Evolutionary conservation across 495 filamentous ascomycete species (phyloP).

Genomic region (Cenococcum geophilum): DNA sequence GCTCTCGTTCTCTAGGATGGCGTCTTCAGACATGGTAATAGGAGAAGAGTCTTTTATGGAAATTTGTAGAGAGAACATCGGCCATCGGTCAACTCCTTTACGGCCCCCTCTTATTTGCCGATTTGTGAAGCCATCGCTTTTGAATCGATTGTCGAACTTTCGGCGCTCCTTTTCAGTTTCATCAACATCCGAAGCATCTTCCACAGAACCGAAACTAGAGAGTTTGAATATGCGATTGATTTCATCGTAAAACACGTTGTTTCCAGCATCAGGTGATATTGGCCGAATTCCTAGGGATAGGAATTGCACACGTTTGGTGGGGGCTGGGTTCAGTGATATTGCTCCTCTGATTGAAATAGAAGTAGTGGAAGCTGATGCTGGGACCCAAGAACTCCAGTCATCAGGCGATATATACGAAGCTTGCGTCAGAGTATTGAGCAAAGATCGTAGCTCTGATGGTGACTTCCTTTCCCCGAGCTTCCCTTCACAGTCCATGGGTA

Average conservation of each 20-base stretch:
- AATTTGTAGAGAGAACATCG: conserved; percentile 86
- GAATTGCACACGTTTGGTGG: conserved; percentile 70
- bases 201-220: conserved; percentile 69
- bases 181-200: conserved; percentile 41
- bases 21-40: conserved; percentile 22
- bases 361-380: conserved; percentile 56
- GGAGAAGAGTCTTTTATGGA: conserved; percentile 34
- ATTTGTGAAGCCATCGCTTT: conserved; percentile 48
- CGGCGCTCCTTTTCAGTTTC: conserved; percentile 36
- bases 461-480: background rate
- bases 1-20: conserved; percentile 41
- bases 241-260: conserved; percentile 68
- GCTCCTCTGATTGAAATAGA: conserved; percentile 58
- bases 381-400: conserved; percentile 55
- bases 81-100: conserved; percentile 75
- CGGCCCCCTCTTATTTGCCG: conserved; percentile 51
- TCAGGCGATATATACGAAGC: conserved; percentile 52
- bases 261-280: conserved; percentile 43
- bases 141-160: conserved; percentile 41
- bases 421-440: conserved; percentile 55
- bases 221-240: conserved; percentile 70
- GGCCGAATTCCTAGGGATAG: conserved; percentile 60
- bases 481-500: background rate
- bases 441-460: conserved; percentile 7
- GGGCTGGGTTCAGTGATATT: conserved; percentile 62